These are phyloP conservation scores for Viola pubescens DNA, from an alignment of 441 rosid genomes.

Conservation along the genomic window DNA sequence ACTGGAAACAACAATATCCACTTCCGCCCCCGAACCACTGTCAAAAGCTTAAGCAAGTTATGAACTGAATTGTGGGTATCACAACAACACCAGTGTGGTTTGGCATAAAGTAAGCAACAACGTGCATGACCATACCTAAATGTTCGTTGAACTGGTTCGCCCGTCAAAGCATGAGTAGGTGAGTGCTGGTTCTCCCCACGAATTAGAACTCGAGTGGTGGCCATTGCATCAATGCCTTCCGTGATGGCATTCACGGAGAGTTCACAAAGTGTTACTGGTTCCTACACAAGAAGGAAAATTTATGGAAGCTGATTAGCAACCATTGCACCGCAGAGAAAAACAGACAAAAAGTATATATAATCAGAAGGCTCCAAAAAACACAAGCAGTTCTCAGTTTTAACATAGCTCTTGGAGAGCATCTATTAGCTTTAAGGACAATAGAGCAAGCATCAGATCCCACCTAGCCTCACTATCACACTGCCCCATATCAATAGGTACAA, in stretches of 20 bases:
- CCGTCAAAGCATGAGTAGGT: constrained; percentile 47
- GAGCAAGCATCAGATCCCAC: no score
- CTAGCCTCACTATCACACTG: no score
- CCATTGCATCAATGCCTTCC: constrained; percentile 93
- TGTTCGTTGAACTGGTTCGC: constrained; percentile 48
- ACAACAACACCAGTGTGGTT: no score
- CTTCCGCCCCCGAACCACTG: constrained; percentile 84
- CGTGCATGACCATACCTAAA: constrained; percentile 40
- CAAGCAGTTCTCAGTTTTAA: no score
- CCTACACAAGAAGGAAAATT: constrained; percentile 29
- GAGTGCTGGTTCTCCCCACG: constrained; percentile 39
- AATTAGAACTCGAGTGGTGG: constrained; percentile 80
- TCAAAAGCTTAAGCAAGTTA: not conserved
- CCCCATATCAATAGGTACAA: no score
- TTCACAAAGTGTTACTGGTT: constrained; percentile 61
- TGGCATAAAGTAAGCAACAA: constrained; percentile 1
- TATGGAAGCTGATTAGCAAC: not conserved
- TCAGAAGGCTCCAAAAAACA: not conserved
- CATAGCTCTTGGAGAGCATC: no score
- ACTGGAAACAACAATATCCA: constrained; percentile 90
- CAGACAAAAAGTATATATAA: not conserved
- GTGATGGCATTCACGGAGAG: constrained; percentile 79
- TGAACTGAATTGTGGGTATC: not conserved
- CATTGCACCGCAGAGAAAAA: not conserved
- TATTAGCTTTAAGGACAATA: no score